Evolutionary conservation across 768 basidiomycete genomes (phyloP).

Genomic region (Boletus subparvulus): DNA sequence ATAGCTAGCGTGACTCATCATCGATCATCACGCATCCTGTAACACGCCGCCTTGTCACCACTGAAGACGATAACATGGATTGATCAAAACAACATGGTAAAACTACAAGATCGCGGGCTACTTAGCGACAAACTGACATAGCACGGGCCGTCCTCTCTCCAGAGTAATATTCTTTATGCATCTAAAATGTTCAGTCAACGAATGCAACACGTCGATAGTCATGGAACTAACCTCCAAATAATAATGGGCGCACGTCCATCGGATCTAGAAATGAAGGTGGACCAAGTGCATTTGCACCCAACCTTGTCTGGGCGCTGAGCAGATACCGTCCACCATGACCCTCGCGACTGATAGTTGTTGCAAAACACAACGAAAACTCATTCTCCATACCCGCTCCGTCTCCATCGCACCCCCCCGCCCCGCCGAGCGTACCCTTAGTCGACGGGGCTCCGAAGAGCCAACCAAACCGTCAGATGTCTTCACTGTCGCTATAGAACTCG

Average conservation of each 20-base stretch:
- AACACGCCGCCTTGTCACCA: conserved; percentile 15
- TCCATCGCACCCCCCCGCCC: conserved; percentile 45
- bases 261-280: conserved; percentile 10
- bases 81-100: conserved; percentile 27
- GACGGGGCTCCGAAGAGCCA: conserved; percentile 83
- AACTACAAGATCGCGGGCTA: conserved; percentile 31
- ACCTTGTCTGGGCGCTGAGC: conserved; percentile 11
- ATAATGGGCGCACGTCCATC: conserved; percentile 12
- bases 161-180: conserved; percentile 3
- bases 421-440: conserved; percentile 63
- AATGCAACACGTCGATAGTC: background rate
- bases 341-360: conserved; percentile 1
- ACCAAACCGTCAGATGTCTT: conserved; percentile 83
- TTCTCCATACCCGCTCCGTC: conserved; percentile 3
- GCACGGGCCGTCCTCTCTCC: conserved; percentile 14
- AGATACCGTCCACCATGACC: conserved; percentile 1
- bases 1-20: conserved; percentile 33
- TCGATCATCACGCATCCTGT: conserved; percentile 27
- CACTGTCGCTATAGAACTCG: conserved; percentile 77
- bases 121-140: conserved; percentile 22
- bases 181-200: conserved; percentile 11
- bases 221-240: conserved; percentile 22
- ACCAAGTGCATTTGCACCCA: conserved; percentile 6
- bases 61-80: conserved; percentile 11
- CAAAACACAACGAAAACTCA: conserved; percentile 4